Conservation (phyloP, 805 yeast species). For the Groenewaldozyma tartarivorans region DNA sequence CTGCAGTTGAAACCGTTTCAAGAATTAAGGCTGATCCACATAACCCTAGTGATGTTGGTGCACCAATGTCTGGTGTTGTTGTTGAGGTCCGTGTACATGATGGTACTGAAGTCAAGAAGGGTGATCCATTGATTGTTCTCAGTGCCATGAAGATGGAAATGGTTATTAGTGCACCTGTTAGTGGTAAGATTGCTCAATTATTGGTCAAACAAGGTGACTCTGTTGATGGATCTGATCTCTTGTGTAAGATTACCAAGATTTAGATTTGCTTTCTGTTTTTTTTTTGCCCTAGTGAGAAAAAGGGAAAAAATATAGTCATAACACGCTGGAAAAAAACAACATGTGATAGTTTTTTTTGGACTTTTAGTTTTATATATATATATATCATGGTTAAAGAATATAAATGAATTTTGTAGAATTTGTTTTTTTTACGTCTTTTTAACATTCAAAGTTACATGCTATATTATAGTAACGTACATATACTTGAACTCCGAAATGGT, state of each 20-base stretch:
- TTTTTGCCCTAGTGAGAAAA: no score
- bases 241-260: slow-evolving; percentile 47
- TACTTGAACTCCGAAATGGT: no score
- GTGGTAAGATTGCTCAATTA: slow-evolving; percentile 74
- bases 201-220: slow-evolving; percentile 83
- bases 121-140: slow-evolving; percentile 87
- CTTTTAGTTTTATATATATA: no score
- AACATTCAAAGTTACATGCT: no score
- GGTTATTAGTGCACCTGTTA: slow-evolving; percentile 88
- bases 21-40: slow-evolving; percentile 86
- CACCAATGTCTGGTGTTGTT: slow-evolving; percentile 99
- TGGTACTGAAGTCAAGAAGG: slow-evolving; percentile 87
- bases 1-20: slow-evolving; percentile 73
- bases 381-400: no score
- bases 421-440: no score
- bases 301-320: no score
- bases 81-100: slow-evolving; percentile 87
- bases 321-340: no score
- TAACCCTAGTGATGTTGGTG: slow-evolving; percentile 88
- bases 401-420: no score
- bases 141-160: slow-evolving; percentile 99
- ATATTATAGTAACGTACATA: no score
- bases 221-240: slow-evolving; percentile 88
- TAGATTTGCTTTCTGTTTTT: slow-evolving; percentile 1
- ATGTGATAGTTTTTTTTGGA: no score